Percentiles rank a stretch among this genome's conserved stretches.
Evolutionary conservation across 768 basidiomycete genomes (phyloP).

Genomic region (Cystofilobasidium capitatum): DNA sequence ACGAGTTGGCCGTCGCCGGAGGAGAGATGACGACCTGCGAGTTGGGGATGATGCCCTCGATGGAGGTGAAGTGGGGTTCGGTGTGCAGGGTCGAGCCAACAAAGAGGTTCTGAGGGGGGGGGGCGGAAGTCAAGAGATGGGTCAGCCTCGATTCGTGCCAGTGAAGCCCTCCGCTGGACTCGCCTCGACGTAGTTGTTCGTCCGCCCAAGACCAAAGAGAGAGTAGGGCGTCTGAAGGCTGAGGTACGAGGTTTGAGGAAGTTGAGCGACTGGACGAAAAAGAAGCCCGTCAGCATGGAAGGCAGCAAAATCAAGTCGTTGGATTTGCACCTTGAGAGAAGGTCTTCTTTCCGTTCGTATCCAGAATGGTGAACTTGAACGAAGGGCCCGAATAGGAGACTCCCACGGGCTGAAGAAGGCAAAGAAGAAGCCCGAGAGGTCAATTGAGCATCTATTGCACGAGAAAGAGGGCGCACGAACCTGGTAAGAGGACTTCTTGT

Average conservation of each 20-base stretch:
- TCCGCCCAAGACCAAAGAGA: constrained; percentile 91
- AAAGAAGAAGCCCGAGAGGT: background rate
- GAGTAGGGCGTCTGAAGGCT: constrained; percentile 83
- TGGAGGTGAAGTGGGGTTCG: constrained; percentile 66
- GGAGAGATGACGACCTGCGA: constrained; percentile 93
- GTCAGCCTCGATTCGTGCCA: background rate
- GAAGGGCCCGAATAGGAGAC: constrained; percentile 89
- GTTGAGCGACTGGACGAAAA: constrained; percentile 60
- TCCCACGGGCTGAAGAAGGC: constrained; percentile 62
- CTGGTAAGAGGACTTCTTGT: constrained; percentile 54
- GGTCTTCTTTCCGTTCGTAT: constrained; percentile 74
- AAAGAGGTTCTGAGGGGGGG: constrained; percentile 58
- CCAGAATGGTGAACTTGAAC: constrained; percentile 93
- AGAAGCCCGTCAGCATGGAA: background rate
- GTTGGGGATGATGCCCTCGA: constrained; percentile 97
- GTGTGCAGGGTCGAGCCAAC: constrained; percentile 78
- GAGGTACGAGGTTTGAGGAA: constrained; percentile 87
- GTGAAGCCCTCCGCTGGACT: constrained; percentile 20
- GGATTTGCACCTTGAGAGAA: constrained; percentile 67
- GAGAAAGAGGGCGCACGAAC: constrained; percentile 42
- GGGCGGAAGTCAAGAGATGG: background rate
- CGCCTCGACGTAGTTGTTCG: constrained; percentile 93
- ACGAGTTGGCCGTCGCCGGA: constrained; percentile 41
- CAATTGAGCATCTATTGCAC: background rate
- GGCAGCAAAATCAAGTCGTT: background rate